Base-by-base conservation (phyloP, 2,329 filamentous ascomycete genomes). In the Pseudocercospora cruenta region DNA sequence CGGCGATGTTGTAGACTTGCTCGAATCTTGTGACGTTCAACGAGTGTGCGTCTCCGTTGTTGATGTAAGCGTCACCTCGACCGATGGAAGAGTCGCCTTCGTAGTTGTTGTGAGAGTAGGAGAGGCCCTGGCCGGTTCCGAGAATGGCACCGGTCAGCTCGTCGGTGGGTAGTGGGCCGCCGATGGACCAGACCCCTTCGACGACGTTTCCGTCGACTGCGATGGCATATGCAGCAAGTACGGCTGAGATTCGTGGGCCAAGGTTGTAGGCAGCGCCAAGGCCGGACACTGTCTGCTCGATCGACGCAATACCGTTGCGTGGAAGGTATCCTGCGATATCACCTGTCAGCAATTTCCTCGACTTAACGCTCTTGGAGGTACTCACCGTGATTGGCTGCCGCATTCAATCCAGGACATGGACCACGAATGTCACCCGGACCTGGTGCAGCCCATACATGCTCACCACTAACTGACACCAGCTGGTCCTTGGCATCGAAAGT, bases 71-170 rank as follows among this genome's bases (percentile, higher is more conserved):
- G 33, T 73, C 71, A 16, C 66, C 66, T 22, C 70, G 70, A 26
- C 67, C 71, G 31, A 73, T 73, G 39, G 66, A 68, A 8, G 63
- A 72, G 60, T 78, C 77, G 8, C 70, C 68, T 62, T 78, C 77
- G 49, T 77, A 78, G 58, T 74, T 75, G 67, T 77, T 77, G 71
- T 78, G 77, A 5, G 69, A 70, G 53, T 67, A 72, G 9, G 66
- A 69, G 33, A 73, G 63, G 66, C 66, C 74, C 72, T 67, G 73
- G 55, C 63, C 66, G n/a, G 58, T 68, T 22, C 70, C 69, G 51
- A 74, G 65, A 3, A 73, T 60, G 3, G 64, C 58, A 4, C 51
- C 51, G 9, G 68, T 65, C 21, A 69, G 58, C 28, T 51, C 24
- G n/a, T 69, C 69, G 2, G 58, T 63, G 0, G 66, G 66, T 12